Evolutionary conservation across 371 early-diverging fungal species (phyloP), one percentile per base, ranked within the genome.

Genomic region (Mycotypha africana): DNA sequence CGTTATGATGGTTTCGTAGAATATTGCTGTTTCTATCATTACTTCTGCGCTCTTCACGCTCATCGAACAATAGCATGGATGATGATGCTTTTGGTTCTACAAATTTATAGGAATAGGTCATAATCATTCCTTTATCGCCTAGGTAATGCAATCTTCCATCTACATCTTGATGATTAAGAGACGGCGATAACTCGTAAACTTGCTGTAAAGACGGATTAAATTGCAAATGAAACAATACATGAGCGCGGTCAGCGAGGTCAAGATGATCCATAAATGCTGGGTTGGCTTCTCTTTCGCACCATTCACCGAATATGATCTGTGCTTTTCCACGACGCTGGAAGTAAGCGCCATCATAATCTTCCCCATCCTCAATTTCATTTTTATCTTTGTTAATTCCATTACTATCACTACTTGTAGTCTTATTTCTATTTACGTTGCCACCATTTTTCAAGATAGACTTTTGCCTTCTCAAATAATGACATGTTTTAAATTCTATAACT

Each of bases 141-240:
- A 61, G 47, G 28, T 56, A 64, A 9, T 43, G 46, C 12, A 39
- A 31, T 8, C 12, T 6, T 6, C 30, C 12, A 28, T 28, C 30
- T 23, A 49, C 38, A 10, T 25, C n/a, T 2, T 15, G 12, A 34
- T 31, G n/a, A 38, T 38, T 41, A 16, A 23, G 38, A n/a, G n/a
- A n/a, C n/a, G n/a, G n/a, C n/a, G n/a, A n/a, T 30, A n/a, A 42
- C 50, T 45, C 49, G 30, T 60, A 58, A 1, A 58, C 17, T 11
- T 60, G 55, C 17, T 63, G 58, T 5, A 52, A 38, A 15, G 53
- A 46, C n/a, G 64, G 54, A 33, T 67, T 67, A 43, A 64, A 67
- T 1, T 36, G 28, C 26, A 55, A 22, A 42, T 67, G 68, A 33
- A 67, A 61, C 2, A 55, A 25, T 0, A 55, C 42, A 1, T 42